These are phyloP conservation scores for Rhododendron simsii DNA, from an alignment of 148 eudicot species.

Conservation along the genomic window DNA sequence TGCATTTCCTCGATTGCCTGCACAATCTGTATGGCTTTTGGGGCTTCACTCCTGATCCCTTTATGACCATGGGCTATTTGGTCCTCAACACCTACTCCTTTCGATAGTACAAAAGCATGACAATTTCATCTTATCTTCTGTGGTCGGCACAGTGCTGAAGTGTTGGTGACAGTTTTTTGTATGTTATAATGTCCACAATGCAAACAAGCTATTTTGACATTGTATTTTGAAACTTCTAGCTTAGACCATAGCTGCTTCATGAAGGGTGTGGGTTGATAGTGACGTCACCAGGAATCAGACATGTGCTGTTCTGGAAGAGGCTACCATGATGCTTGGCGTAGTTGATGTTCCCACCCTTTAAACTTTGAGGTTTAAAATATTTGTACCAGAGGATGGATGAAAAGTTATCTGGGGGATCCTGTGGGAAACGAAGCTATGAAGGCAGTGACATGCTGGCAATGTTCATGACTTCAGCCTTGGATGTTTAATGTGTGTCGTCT, in stretches of 20 bases:
- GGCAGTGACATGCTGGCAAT: background rate
- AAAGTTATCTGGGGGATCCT: background rate
- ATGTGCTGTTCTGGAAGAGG: background rate
- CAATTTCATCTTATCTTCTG: background rate
- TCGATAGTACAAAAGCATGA: background rate
- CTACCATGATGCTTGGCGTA: background rate
- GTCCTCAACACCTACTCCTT: background rate
- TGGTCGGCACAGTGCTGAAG: background rate
- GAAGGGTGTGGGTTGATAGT: background rate
- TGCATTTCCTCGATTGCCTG: background rate
- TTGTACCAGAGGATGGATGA: background rate
- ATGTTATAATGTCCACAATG: background rate
- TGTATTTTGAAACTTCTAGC: background rate
- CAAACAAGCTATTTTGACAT: background rate
- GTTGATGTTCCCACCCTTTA: background rate
- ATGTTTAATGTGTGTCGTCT: background rate
- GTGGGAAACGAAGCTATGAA: background rate
- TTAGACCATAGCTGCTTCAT: background rate
- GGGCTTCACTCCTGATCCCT: background rate
- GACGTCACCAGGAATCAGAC: background rate
- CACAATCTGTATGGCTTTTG: background rate
- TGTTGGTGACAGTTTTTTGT: background rate
- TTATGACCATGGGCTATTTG: background rate
- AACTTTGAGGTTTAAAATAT: background rate
- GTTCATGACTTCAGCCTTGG: background rate